These are phyloP conservation scores for Arthrobotrys sinensis DNA, from an alignment of 2,329 filamentous ascomycete species.

Conservation along the genomic window DNA sequence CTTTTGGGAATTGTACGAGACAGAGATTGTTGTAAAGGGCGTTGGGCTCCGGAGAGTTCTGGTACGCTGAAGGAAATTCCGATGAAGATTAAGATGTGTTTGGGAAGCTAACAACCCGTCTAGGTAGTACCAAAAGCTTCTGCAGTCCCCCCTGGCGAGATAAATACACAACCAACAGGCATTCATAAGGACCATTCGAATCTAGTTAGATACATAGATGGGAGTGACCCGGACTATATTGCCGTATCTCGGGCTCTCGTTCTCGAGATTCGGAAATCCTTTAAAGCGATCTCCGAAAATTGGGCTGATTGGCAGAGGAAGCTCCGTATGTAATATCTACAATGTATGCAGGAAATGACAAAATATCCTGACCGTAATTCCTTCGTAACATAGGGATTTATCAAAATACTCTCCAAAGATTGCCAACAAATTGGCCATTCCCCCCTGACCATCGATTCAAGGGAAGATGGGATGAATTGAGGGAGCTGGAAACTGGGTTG, in stretches of 20 bases:
- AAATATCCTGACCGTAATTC: not conserved
- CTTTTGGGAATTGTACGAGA: conserved; percentile 2
- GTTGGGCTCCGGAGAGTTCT: not conserved
- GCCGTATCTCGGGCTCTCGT: not conserved
- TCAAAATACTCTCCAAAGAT: conserved; percentile 1
- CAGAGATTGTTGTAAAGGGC: not conserved
- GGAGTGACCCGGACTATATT: not conserved
- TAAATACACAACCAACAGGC: not conserved
- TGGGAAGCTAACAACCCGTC: not conserved
- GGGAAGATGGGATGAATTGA: conserved; percentile 1
- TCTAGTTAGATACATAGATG: not conserved
- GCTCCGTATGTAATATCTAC: not conserved
- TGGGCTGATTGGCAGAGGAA: not conserved
- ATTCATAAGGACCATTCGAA: conserved; percentile 2
- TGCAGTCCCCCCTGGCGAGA: not conserved
- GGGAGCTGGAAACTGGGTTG: not conserved
- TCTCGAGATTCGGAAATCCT: not conserved
- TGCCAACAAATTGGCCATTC: conserved; percentile 6
- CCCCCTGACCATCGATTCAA: conserved; percentile 3
- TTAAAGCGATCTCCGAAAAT: not conserved
- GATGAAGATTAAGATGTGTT: not conserved
- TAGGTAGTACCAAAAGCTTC: conserved; percentile 4
- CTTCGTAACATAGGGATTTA: conserved; percentile 1
- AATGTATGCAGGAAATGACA: not conserved
- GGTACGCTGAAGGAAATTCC: not conserved